A percentile compares a stretch with the other conserved stretches of the same genome.
phyloP scores from a whole-genome alignment of 2,329 filamentous ascomycete species.

The Ophiosphaerella narmari region DNA sequence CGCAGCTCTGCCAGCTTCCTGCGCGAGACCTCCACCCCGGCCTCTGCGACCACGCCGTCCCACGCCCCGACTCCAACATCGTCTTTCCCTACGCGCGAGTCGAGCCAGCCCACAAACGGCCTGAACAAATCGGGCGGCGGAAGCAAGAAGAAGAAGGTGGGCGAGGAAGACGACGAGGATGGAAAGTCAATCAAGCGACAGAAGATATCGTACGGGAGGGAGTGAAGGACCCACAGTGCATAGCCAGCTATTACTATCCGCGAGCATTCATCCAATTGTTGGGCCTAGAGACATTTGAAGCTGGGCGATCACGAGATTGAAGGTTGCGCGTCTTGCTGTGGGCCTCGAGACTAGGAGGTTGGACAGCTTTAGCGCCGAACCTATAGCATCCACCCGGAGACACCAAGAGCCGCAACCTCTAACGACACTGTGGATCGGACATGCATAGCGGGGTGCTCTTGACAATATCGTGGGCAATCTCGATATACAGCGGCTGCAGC shows the following conservation, averaged over 20 bases:
- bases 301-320: constrained; percentile 10
- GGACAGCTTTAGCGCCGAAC: constrained; percentile 22
- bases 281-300: constrained; percentile 3
- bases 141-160: constrained; percentile 53
- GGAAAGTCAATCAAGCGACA: constrained; percentile 52
- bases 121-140: constrained; percentile 42
- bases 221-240: constrained; percentile 35
- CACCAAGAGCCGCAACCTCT: not conserved
- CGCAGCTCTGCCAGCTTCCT: constrained; percentile 48
- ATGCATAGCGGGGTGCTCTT: constrained; percentile 26
- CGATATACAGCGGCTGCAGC: constrained; percentile 25
- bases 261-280: constrained; percentile 6
- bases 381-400: constrained; percentile 1
- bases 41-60: constrained; percentile 49
- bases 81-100: constrained; percentile 52
- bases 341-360: constrained; percentile 21
- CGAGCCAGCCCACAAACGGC: constrained; percentile 49
- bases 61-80: constrained; percentile 55
- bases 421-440: constrained; percentile 14
- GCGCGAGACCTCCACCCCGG: constrained; percentile 47
- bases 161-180: constrained; percentile 53
- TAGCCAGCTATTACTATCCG: constrained; percentile 5
- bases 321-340: constrained; percentile 31
- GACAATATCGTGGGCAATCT: constrained; percentile 18
- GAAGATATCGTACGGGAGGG: constrained; percentile 57